A percentile compares a stretch with the other conserved stretches of the same genome.
Conservation (phyloP, 148 eudicot species). For the Vaccinium darrowii region DNA sequence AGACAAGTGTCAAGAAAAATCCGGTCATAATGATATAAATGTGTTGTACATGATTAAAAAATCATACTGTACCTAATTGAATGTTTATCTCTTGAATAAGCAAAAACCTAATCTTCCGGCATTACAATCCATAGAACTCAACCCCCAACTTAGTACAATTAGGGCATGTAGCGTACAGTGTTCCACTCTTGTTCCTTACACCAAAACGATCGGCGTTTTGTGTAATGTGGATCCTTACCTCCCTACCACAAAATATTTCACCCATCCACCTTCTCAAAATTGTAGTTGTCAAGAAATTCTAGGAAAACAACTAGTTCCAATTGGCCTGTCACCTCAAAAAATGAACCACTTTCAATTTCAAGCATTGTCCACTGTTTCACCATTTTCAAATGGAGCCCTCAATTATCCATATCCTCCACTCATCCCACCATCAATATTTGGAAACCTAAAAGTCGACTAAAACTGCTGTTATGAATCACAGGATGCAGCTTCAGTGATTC, state of each 20-base stretch:
- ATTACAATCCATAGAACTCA: neutral
- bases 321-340: neutral
- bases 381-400: neutral
- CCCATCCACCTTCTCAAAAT: neutral
- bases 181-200: neutral
- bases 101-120: neutral
- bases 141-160: neutral
- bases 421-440: neutral
- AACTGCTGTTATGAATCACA: neutral
- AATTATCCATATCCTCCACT: neutral
- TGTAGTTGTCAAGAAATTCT: neutral
- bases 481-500: neutral
- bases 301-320: neutral
- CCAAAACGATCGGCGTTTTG: neutral
- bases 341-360: neutral
- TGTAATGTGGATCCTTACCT: neutral
- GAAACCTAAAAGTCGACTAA: neutral
- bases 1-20: neutral
- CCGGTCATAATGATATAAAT: constrained; percentile 2
- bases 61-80: neutral
- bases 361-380: neutral
- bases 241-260: neutral
- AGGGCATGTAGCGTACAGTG: neutral
- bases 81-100: neutral
- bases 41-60: neutral